Evolutionary conservation across 2,329 filamentous ascomycete genomes (phyloP), one percentile per base, ranked within the genome.

Genomic region (Fonsecaea pugnacius): DNA sequence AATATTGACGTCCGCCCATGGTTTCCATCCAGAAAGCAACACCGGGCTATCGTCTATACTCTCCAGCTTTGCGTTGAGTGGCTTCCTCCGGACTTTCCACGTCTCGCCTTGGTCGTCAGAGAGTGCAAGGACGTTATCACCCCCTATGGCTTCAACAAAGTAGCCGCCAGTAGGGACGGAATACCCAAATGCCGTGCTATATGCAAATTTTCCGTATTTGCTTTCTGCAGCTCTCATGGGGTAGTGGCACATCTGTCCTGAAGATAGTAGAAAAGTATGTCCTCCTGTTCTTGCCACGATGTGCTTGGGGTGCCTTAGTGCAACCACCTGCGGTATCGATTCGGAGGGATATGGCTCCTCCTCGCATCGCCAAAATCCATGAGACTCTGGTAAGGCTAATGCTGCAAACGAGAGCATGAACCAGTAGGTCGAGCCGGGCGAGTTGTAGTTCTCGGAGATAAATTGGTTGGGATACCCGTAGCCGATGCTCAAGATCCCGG

Each of bases 371-470:
- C 91, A 93, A 78, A 93, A 92, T 0, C 89, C 88, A 74, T 92
- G 90, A 1, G 81, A 79, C 54, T 85, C 83, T 0, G 90, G 86
- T 12, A 91, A 82, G 1, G 88, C 89, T 1, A 93, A 80, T 58
- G 89, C 89, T 51, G 90, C 89, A 72, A 93, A 93, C 1, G 89
- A 86, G 24, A 92, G 80, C 77, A 90, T 92, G 58, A 89, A 89
- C 91, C 91, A 93, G 75, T 92, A 92, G 70, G 90, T 78, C 1
- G 77, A 79, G 12, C 88, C 88, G 0, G 91, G 89, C 9, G 89
- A 91, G 76, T 93, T 93, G 78, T 93, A 93, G 74, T 93, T 92
- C 76, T 93, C 90, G 0, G 89, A 89, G 78, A 92, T 85, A 76
- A 90, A 92, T 82, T 90, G 91, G 73, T 92, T 92, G 16, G 90